Percentiles rank a stretch among this genome's conserved stretches.
Conservation (phyloP, 208 protist species). For the Sergeia podlipaevii region DNA sequence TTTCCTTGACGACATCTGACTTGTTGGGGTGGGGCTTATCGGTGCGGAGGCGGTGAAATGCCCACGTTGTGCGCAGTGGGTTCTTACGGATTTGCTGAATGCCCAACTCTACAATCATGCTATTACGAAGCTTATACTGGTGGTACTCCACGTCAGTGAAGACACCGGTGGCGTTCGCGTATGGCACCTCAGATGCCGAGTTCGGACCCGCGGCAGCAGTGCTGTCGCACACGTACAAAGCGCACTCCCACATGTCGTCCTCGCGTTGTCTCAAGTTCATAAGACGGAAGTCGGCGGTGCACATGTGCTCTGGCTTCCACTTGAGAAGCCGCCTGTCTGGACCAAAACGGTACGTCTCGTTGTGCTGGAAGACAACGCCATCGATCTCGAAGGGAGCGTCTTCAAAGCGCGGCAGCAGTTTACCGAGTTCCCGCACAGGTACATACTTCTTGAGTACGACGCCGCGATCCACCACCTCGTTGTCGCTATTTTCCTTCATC, state of each 20-base stretch:
- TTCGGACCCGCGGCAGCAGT: conserved; percentile 5
- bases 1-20: conserved; percentile 53
- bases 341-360: conserved; percentile 63
- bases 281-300: conserved; percentile 84
- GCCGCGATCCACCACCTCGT: conserved; percentile 1
- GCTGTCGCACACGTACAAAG: conserved; percentile 60
- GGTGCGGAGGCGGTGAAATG: conserved; percentile 43
- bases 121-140: conserved; percentile 41
- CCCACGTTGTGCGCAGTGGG: conserved; percentile 41
- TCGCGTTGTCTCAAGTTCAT: conserved; percentile 24
- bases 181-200: conserved; percentile 33
- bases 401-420: conserved; percentile 50
- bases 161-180: conserved; percentile 33
- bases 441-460: conserved; percentile 76
- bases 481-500: conserved; percentile 19
- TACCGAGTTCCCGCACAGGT: conserved; percentile 54
- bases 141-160: conserved; percentile 46
- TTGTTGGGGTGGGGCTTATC: conserved; percentile 83
- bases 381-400: conserved; percentile 55
- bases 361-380: conserved; percentile 83
- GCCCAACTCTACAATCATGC: conserved; percentile 56
- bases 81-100: conserved; percentile 5
- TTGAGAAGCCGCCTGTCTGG: conserved; percentile 70
- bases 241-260: conserved; percentile 36
- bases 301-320: conserved; percentile 84